These are phyloP conservation scores for Durotheca rogersii DNA, from an alignment of 495 filamentous ascomycete genomes.

Conservation along the genomic window DNA sequence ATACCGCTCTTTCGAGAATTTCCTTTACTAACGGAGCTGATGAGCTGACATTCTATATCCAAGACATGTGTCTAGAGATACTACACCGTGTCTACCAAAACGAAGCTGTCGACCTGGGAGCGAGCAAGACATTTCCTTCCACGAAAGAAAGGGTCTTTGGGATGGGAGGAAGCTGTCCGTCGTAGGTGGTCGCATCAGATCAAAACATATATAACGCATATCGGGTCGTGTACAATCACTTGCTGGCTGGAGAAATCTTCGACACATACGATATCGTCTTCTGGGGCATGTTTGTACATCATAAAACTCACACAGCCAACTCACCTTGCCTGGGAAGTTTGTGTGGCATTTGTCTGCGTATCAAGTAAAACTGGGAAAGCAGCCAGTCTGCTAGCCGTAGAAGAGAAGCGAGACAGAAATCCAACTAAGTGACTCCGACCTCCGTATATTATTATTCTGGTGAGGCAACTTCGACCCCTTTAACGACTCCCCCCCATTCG, in stretches of 20 bases:
- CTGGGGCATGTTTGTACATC: no score
- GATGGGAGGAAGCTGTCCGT: background rate
- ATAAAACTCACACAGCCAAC: background rate
- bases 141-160: constrained; percentile 12
- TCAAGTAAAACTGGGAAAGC: background rate
- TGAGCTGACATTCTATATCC: constrained; percentile 10
- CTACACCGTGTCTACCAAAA: constrained; percentile 6
- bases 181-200: background rate
- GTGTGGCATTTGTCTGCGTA: background rate
- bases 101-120: constrained; percentile 24
- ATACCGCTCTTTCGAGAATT: constrained; percentile 9
- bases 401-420: background rate
- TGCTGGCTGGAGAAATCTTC: background rate
- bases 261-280: no score
- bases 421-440: no score
- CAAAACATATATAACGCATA: constrained; percentile 14
- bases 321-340: background rate
- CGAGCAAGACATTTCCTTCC: constrained; percentile 14
- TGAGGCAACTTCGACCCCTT: no score
- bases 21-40: background rate
- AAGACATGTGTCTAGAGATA: constrained; percentile 14
- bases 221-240: background rate
- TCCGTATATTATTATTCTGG: no score
- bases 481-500: no score
- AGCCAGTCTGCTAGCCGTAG: background rate